A percentile compares a stretch with the other conserved stretches of the same genome.
Conservation (phyloP, 208 protist species). For the Leishmania lainsoni region DNA sequence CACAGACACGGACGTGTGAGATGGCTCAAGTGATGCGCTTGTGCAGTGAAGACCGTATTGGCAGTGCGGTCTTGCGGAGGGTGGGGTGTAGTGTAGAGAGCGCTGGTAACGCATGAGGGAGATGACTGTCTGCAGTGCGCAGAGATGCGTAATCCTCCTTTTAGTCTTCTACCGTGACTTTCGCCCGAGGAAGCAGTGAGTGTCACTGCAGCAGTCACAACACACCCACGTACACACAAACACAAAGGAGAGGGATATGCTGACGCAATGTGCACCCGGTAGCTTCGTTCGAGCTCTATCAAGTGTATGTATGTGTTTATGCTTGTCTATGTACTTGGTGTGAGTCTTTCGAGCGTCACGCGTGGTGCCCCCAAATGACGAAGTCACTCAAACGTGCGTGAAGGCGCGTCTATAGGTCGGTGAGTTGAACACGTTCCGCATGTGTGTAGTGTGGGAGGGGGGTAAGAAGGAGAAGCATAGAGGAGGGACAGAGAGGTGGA, state of each 20-base stretch:
- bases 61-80: background rate
- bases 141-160: background rate
- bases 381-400: background rate
- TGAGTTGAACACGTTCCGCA: background rate
- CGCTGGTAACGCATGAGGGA: background rate
- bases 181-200: background rate
- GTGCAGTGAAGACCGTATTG: background rate
- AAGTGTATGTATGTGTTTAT: background rate
- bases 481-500: background rate
- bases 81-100: background rate
- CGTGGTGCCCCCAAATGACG: too few species aligned
- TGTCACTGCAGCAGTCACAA: background rate
- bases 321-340: conserved; percentile 1
- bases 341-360: background rate
- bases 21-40: background rate
- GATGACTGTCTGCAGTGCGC: background rate
- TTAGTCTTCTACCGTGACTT: background rate
- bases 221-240: background rate
- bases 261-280: background rate
- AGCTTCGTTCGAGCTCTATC: background rate
- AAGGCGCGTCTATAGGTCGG: background rate
- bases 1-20: background rate
- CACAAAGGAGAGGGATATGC: background rate
- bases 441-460: background rate
- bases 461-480: background rate